Percentiles rank a stretch among this genome's conserved stretches.
phyloP scores from a whole-genome alignment of 169 alveolate genomes.

The Amoebophrya sp. region DNA sequence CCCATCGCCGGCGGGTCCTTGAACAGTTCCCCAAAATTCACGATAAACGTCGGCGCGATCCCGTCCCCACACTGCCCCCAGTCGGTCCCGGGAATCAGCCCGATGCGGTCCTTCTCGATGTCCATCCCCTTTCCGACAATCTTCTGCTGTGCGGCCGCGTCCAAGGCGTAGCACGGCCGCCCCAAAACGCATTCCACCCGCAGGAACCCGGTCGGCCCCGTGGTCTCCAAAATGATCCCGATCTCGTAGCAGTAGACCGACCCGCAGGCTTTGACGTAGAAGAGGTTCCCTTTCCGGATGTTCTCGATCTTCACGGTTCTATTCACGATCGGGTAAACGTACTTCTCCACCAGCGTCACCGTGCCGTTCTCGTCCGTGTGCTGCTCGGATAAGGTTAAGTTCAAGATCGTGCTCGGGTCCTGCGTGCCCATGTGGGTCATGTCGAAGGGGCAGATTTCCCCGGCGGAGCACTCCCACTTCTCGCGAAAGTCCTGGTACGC shows the following conservation, averaged over 20 bases:
- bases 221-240: not conserved
- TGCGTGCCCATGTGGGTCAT: constrained; percentile 5
- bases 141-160: not conserved
- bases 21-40: not conserved
- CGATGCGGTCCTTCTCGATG: not conserved
- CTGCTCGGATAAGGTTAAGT: not conserved
- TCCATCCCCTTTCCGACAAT: not conserved
- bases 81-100: not conserved
- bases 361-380: not conserved
- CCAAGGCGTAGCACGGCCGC: constrained; percentile 20
- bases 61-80: constrained; percentile 6
- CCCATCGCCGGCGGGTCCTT: constrained; percentile 8
- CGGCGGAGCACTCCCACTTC: not conserved
- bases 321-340: not conserved
- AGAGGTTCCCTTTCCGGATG: not conserved
- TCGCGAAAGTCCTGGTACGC: not conserved
- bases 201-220: not conserved
- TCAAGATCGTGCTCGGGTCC: not conserved
- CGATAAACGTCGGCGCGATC: not conserved
- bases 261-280: constrained; percentile 12
- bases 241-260: not conserved
- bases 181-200: not conserved
- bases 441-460: constrained; percentile 4
- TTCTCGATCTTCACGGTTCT: not conserved
- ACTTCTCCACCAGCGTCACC: not conserved